A percentile compares a stretch with the other conserved stretches of the same genome.
Evolutionary conservation across 768 basidiomycete species (phyloP).

Genomic region (Phlegmacium glaucopus): DNA sequence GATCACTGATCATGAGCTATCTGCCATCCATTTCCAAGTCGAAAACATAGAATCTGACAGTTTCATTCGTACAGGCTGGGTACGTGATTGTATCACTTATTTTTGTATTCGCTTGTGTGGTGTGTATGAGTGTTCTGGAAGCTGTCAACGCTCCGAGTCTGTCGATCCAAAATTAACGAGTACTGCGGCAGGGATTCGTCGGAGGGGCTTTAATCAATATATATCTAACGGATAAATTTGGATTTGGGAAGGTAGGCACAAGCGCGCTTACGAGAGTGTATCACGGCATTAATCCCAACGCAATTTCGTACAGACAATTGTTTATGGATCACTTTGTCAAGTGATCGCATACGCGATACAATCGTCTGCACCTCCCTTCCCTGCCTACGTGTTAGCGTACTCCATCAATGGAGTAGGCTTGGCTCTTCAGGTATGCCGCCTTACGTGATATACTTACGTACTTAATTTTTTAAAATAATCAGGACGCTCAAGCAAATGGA

Average conservation of each 20-base stretch:
- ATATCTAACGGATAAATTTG: slow-evolving; percentile 31
- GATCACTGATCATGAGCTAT: neutral
- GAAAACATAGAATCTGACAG: neutral
- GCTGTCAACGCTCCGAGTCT: neutral
- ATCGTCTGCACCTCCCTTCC: slow-evolving; percentile 59
- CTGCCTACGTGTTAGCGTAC: slow-evolving; percentile 51
- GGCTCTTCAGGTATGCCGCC: slow-evolving; percentile 38
- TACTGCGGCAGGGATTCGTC: slow-evolving; percentile 33
- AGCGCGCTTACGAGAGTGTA: neutral
- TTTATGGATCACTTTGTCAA: slow-evolving; percentile 46
- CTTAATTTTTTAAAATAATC: neutral
- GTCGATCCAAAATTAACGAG: neutral
- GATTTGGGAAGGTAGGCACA: slow-evolving; percentile 39
- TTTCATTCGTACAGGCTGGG: slow-evolving; percentile 32
- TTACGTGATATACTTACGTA: neutral
- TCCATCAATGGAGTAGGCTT: slow-evolving; percentile 41
- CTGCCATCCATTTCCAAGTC: neutral
- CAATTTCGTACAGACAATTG: slow-evolving; percentile 12
- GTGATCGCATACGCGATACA: slow-evolving; percentile 51
- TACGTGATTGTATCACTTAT: slow-evolving; percentile 59
- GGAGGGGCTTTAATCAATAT: slow-evolving; percentile 38
- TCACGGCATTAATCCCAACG: neutral
- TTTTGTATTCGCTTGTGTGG: slow-evolving; percentile 44
- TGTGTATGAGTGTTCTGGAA: slow-evolving; percentile 17
- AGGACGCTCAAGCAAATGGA: slow-evolving; percentile 74